phyloP scores from a whole-genome alignment of 116 monocot species.

The Zostera marina region DNA sequence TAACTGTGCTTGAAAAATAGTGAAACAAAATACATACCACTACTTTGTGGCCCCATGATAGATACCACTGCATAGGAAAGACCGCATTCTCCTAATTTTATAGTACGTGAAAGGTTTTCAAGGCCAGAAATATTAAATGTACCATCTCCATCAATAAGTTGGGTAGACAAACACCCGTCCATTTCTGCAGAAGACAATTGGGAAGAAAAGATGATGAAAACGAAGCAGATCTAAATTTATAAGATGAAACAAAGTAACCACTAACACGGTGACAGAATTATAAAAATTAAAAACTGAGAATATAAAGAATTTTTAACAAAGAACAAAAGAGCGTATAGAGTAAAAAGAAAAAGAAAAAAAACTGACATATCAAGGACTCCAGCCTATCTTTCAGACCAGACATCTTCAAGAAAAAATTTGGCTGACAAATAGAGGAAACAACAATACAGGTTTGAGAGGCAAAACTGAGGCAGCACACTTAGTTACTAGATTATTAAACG shows the following conservation, averaged over 20 bases:
- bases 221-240: background rate
- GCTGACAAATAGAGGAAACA: no score
- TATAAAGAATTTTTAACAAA: background rate
- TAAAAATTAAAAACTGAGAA: background rate
- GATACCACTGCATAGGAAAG: slow-evolving; percentile 94
- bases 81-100: slow-evolving; percentile 60
- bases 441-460: no score
- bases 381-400: no score
- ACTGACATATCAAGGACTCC: no score
- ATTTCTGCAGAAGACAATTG: slow-evolving; percentile 30
- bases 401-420: no score
- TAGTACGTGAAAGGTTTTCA: slow-evolving; percentile 47
- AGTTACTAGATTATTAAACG: no score
- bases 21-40: slow-evolving; percentile 27
- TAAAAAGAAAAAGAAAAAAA: no score
- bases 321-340: background rate
- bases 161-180: slow-evolving; percentile 40
- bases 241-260: background rate
- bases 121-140: slow-evolving; percentile 45
- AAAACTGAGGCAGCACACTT: no score
- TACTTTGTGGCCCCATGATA: slow-evolving; percentile 95
- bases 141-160: slow-evolving; percentile 78
- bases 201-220: background rate
- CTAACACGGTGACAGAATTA: background rate
- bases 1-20: background rate